These are phyloP conservation scores for Handroanthus guayacan DNA, from an alignment of 257 asterid species.

Conservation along the genomic window DNA sequence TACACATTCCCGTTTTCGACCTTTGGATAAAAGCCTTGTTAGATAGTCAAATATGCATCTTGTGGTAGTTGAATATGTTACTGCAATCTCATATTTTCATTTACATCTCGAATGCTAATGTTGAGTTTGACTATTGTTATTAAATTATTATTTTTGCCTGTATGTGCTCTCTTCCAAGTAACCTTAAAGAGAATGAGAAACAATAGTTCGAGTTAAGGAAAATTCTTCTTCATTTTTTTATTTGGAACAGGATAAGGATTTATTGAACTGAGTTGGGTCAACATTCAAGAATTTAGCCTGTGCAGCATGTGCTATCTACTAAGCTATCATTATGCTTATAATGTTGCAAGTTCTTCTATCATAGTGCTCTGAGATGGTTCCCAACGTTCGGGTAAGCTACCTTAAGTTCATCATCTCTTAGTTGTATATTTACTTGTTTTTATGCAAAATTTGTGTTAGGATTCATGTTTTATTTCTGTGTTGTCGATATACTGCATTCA, in stretches of 20 bases:
- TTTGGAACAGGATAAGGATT: neutral
- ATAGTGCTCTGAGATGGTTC: constrained; percentile 96
- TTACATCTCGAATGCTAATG: neutral
- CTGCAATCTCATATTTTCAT: neutral
- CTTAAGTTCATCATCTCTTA: constrained; percentile 24
- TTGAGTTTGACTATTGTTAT: constrained; percentile 1
- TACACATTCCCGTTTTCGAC: constrained; percentile 23
- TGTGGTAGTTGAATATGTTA: constrained; percentile 6
- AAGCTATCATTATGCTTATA: constrained; percentile 36
- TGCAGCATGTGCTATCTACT: constrained; percentile 35
- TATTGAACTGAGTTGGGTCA: constrained; percentile 24
- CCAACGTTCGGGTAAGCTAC: constrained; percentile 86
- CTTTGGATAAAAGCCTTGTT: neutral
- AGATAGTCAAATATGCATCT: neutral
- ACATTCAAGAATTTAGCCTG: neutral
- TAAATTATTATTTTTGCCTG: constrained; percentile 2
- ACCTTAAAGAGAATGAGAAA: neutral
- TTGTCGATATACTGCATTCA: neutral
- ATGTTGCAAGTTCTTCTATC: constrained; percentile 93
- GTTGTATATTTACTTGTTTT: constrained; percentile 13
- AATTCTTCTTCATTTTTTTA: constrained; percentile 20
- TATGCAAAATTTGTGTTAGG: constrained; percentile 9
- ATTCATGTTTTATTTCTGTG: constrained; percentile 17
- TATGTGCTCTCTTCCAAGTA: neutral
- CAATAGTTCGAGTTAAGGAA: neutral